Evolutionary conservation across 78 protist genomes (phyloP).

Genomic region (Dictyostelium purpureum): DNA sequence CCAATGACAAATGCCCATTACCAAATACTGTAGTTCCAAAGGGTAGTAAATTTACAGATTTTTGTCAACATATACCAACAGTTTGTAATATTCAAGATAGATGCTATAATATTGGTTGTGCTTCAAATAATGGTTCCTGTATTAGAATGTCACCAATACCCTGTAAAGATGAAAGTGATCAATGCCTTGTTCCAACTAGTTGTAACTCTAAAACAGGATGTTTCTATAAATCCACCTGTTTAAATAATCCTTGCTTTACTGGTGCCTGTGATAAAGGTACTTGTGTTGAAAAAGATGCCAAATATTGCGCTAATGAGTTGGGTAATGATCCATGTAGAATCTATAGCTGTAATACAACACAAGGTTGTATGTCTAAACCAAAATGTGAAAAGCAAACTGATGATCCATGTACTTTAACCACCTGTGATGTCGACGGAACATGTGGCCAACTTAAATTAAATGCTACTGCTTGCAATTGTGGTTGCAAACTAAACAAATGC

Average conservation of each 20-base stretch:
- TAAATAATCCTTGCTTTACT: not conserved
- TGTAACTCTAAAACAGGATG: not conserved
- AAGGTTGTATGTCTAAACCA: not conserved
- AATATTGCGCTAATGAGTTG: not conserved
- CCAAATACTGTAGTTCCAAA: not conserved
- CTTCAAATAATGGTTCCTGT: not conserved
- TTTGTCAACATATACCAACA: not conserved
- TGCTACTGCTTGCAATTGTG: not conserved
- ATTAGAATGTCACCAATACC: not conserved
- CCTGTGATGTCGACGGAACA: not conserved
- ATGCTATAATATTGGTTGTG: not conserved
- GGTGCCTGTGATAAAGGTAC: not conserved
- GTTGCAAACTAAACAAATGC: not conserved
- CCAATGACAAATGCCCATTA: conserved; percentile 43
- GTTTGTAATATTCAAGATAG: not conserved
- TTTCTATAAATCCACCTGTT: not conserved
- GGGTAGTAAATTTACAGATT: not conserved
- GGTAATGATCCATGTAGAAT: conserved; percentile 39
- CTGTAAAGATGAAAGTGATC: not conserved
- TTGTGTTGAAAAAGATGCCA: not conserved
- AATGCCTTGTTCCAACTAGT: not conserved
- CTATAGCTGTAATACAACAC: conserved; percentile 5
- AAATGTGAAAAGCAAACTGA: not conserved
- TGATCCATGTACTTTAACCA: not conserved
- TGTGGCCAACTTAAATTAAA: not conserved